These are phyloP conservation scores for Chytridiales sp. DNA, from an alignment of 371 early-diverging fungal genomes.

Conservation along the genomic window DNA sequence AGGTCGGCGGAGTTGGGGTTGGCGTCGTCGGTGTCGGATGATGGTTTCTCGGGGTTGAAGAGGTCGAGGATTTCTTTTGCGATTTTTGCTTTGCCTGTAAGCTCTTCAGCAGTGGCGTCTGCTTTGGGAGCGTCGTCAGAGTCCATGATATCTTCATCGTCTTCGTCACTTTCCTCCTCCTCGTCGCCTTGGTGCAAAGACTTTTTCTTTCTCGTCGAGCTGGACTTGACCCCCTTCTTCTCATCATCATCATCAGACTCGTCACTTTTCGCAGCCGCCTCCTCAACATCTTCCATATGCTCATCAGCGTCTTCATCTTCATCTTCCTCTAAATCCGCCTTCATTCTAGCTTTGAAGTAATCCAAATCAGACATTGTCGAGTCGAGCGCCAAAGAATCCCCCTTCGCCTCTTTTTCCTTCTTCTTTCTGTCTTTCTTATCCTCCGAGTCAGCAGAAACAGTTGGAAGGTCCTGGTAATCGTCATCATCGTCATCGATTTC, in stretches of 20 bases:
- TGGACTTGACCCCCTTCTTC: conserved; percentile 14
- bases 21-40: conserved; percentile 11
- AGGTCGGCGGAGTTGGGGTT: neutral
- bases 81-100: conserved; percentile 10
- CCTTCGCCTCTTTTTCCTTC: conserved; percentile 33
- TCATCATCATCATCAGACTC: conserved; percentile 25
- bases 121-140: conserved; percentile 2
- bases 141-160: conserved; percentile 24
- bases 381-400: conserved; percentile 34
- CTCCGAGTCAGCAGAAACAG: conserved; percentile 3
- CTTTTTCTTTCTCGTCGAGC: neutral
- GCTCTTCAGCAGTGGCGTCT: neutral
- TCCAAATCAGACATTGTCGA: conserved; percentile 64
- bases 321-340: conserved; percentile 28
- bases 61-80: conserved; percentile 18
- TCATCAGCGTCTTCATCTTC: conserved; percentile 18
- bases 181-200: no score
- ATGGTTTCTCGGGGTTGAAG: neutral
- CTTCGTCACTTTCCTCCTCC: conserved; percentile 13
- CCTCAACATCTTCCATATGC: conserved; percentile 21
- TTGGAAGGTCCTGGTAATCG: conserved; percentile 62
- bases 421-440: conserved; percentile 30
- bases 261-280: conserved; percentile 5
- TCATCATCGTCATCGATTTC: conserved; percentile 54
- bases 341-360: conserved; percentile 67